Base-by-base conservation (phyloP, 2,329 filamentous ascomycete species). In the Myriosclerotinia scirpicola region DNA sequence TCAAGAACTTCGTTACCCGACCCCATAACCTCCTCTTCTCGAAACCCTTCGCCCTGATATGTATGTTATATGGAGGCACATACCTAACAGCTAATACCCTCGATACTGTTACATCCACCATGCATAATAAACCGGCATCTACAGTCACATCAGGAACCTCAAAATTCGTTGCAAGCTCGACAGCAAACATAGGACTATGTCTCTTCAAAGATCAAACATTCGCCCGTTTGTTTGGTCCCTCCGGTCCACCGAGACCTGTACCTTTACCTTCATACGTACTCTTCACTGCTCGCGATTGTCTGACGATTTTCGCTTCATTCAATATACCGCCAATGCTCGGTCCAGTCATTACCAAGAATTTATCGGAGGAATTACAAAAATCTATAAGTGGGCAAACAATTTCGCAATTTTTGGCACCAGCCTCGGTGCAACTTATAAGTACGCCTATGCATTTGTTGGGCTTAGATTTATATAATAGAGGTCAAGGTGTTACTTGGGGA, bases 291-390 rank as follows among this genome's bases (percentile, higher is more conserved):
- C 87, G 93, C 73, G 93, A 97, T 80, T 92, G 89, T 78, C 80
- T 96, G 69, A 97, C 93, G 62, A 93, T 97, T 73, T 96, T 96
- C 77, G 92, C 92, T 5, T 91, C 87, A 15, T 98, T 97, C 84
- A 97, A 97, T 76, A 81, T 97, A 2, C 94, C 94, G 0, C 86
- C 91, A 0, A 75, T 95, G 2, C 82, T 97, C 12, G 91, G 91
- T 0, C 92, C 92, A 0, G 78, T 81, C 7, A 80, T 97, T 26
- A 85, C 83, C 17, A 79, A 83, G 22, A 80, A 82, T 38, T 75
- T 90, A 69, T 79, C 76, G 60, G 81, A 83, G 66, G 84, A 85
- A 69, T 77, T 87, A 42, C 79, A 87, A 20, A 80, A 75, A 59
- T 73, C 68, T 26, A 70, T 86, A 40, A 82, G 80, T 26, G 85